Evolutionary conservation across 2,329 filamentous ascomycete species (phyloP).

Genomic region (Colletotrichum zoysiae): DNA sequence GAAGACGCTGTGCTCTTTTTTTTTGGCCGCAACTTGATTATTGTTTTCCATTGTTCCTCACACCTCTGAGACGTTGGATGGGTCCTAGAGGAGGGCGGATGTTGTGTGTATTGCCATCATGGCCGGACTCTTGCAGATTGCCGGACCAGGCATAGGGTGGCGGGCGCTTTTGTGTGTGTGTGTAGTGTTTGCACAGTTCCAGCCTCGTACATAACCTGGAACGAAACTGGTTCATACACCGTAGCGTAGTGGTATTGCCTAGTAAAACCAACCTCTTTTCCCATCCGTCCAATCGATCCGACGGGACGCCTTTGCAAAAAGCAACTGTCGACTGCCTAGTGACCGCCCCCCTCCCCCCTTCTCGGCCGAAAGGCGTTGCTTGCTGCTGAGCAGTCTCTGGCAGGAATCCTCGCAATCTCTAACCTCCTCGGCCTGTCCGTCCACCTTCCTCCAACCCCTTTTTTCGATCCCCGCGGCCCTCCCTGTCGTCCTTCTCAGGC

Average conservation of each 20-base stretch:
- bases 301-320: neutral
- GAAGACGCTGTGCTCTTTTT: neutral
- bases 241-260: neutral
- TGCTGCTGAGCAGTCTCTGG: neutral
- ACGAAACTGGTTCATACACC: neutral
- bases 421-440: neutral
- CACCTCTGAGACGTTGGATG: slow-evolving; percentile 1
- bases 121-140: neutral
- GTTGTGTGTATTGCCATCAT: neutral
- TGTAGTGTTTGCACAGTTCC: neutral
- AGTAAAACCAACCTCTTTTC: neutral
- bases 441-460: neutral
- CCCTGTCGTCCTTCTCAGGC: neutral
- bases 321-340: neutral
- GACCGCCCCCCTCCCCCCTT: neutral
- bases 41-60: neutral
- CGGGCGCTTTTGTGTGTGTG: neutral
- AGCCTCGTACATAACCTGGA: slow-evolving; percentile 15
- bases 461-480: neutral
- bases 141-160: neutral
- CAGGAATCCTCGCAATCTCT: neutral
- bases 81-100: neutral
- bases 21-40: slow-evolving; percentile 4
- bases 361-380: slow-evolving; percentile 10
- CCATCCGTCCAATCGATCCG: neutral